These are phyloP conservation scores for Leucocoprinus birnbaumii DNA, from an alignment of 768 basidiomycete genomes.

Conservation along the genomic window DNA sequence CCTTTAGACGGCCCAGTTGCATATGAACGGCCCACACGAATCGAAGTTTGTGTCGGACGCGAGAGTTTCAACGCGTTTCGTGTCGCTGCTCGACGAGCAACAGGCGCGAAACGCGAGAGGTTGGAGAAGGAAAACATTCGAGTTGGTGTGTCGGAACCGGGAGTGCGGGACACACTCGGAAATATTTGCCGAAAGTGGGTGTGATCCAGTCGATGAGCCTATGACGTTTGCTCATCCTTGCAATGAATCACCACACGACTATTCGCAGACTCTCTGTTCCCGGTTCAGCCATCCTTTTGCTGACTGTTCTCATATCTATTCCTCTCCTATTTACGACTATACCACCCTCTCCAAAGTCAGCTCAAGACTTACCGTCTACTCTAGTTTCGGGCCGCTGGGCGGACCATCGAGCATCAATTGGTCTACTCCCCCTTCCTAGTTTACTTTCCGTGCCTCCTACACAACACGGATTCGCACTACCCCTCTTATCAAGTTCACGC, in stretches of 20 bases:
- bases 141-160: too few relatives aligned
- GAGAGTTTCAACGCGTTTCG: background rate
- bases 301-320: background rate
- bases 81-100: background rate
- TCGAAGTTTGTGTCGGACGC: background rate
- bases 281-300: background rate
- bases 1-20: constrained; percentile 2
- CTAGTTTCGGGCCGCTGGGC: background rate
- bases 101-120: background rate
- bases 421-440: background rate
- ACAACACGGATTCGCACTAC: too few relatives aligned
- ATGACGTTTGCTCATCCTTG: background rate
- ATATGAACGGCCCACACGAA: background rate
- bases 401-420: constrained; percentile 2
- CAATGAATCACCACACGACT: background rate
- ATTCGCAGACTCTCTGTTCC: background rate
- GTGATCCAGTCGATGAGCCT: too few relatives aligned
- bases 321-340: background rate
- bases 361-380: too few relatives aligned
- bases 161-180: too few relatives aligned
- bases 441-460: background rate
- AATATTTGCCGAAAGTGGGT: too few relatives aligned
- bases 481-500: too few relatives aligned
- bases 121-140: constrained; percentile 16
- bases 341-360: background rate